These are phyloP conservation scores for Ilex aquifolium DNA, from an alignment of 257 asterid genomes.

Conservation along the genomic window DNA sequence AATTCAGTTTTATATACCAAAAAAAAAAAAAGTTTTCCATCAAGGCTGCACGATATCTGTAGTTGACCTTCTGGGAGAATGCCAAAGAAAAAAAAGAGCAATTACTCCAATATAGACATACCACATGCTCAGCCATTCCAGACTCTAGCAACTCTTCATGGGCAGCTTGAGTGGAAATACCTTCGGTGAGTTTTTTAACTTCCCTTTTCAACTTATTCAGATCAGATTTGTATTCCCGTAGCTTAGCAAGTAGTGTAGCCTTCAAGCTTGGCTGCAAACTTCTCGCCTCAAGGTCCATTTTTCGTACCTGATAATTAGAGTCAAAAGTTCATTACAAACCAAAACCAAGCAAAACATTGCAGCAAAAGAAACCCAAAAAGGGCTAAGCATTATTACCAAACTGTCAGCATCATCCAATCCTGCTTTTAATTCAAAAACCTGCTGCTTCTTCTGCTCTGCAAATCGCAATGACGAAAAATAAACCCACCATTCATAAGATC, in stretches of 20 bases:
- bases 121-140: constrained; percentile 67
- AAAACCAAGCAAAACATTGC: neutral
- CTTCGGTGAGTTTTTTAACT: constrained; percentile 56
- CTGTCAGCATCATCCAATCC: constrained; percentile 80
- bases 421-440: constrained; percentile 55
- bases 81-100: neutral
- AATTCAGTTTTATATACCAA: too few relatives aligned
- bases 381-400: constrained; percentile 43
- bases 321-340: constrained; percentile 13
- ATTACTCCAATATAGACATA: constrained; percentile 12
- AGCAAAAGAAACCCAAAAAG: neutral
- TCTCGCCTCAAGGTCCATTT: constrained; percentile 96
- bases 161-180: constrained; percentile 40
- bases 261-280: constrained; percentile 81
- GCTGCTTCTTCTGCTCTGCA: constrained; percentile 66
- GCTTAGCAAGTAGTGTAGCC: constrained; percentile 85
- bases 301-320: constrained; percentile 50
- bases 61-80: too few relatives aligned
- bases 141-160: constrained; percentile 69
- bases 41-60: too few relatives aligned
- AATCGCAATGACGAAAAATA: constrained; percentile 10
- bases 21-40: neutral
- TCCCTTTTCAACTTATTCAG: constrained; percentile 82
- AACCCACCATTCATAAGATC: neutral
- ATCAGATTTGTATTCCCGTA: constrained; percentile 91